phyloP scores from a whole-genome alignment of 345 rosid species.

The Diplotaxis tenuifolia region DNA sequence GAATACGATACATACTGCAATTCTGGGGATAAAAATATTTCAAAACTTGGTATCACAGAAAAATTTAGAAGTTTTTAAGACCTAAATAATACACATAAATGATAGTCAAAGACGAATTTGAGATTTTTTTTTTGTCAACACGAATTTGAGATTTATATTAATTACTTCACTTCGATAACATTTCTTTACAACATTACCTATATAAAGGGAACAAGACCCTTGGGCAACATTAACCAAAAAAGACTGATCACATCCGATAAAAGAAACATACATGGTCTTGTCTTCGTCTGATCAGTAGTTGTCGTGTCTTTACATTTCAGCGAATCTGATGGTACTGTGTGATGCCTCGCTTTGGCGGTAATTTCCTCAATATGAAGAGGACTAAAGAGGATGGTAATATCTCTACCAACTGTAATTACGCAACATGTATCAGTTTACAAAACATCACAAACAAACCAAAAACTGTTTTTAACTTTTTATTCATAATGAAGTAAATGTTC shows the following conservation, averaged over 20 bases:
- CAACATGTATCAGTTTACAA: conserved; percentile 9
- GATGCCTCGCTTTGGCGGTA: conserved; percentile 84
- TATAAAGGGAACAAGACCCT: conserved; percentile 21
- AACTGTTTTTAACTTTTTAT: not conserved
- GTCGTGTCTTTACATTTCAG: conserved; percentile 35
- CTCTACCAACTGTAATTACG: conserved; percentile 68
- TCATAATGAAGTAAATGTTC: not conserved
- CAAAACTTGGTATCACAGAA: no score
- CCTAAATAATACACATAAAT: no score
- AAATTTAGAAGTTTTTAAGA: no score
- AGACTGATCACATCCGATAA: conserved; percentile 7
- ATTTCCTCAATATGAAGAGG: conserved; percentile 84
- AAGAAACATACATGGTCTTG: not conserved
- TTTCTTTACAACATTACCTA: conserved; percentile 26
- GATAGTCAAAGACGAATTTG: no score
- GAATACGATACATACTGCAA: no score
- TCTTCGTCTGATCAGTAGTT: conserved; percentile 8
- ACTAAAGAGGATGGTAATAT: conserved; percentile 81
- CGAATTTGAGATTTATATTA: not conserved
- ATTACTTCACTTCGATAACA: not conserved
- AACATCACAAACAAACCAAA: not conserved
- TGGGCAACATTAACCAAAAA: conserved; percentile 15
- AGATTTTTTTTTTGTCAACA: no score
- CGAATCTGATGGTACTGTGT: conserved; percentile 83
- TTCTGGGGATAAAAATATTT: no score